Conservation (phyloP, 106 monocot species). For the Posidonia australis region DNA sequence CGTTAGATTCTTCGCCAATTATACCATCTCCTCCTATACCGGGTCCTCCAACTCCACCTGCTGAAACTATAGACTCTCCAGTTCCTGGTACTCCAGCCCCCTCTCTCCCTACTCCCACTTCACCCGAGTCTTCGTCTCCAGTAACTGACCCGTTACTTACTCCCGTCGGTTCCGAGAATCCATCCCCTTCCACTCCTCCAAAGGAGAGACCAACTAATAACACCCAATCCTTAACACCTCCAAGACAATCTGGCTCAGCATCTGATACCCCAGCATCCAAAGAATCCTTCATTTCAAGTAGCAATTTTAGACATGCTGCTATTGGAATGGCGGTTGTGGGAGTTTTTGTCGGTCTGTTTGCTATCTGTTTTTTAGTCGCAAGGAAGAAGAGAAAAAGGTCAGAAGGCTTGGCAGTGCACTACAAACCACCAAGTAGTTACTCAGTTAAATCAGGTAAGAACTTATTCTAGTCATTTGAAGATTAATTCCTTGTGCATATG, state of each 20-base stretch:
- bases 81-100: not conserved
- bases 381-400: conserved; percentile 25
- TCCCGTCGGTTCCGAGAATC: not conserved
- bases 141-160: conserved; percentile 4
- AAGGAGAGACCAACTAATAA: not conserved
- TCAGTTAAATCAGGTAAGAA: conserved; percentile 34
- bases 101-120: not conserved
- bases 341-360: conserved; percentile 17
- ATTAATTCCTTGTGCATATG: not conserved
- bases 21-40: conserved; percentile 5
- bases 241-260: not conserved
- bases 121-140: conserved; percentile 11
- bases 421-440: conserved; percentile 21
- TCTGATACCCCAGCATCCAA: conserved; percentile 3
- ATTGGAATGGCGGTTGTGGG: conserved; percentile 28
- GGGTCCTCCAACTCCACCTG: not conserved
- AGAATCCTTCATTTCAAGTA: not conserved
- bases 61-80: conserved; percentile 3
- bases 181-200: conserved; percentile 1
- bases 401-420: conserved; percentile 16
- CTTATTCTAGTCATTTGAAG: not conserved
- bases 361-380: conserved; percentile 15
- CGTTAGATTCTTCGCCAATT: not conserved
- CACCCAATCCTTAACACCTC: conserved; percentile 1
- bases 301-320: conserved; percentile 12